Evolutionary conservation across 2,329 filamentous ascomycete genomes (phyloP), one percentile per base, ranked within the genome.

Genomic region (Thelonectria olida): DNA sequence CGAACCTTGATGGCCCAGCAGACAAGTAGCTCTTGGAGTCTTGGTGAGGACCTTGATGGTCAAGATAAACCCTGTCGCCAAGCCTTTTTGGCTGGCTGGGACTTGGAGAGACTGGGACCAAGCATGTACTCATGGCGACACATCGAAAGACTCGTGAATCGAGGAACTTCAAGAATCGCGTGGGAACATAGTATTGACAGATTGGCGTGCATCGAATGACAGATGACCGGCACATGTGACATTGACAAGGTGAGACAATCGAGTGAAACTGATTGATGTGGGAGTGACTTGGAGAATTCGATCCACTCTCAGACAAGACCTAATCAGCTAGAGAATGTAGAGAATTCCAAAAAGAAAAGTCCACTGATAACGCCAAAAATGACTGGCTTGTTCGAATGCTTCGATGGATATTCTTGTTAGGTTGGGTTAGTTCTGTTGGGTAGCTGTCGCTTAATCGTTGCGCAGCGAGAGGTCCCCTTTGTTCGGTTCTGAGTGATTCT

Each of bases 21-120:
- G 31, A 34, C 15, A 34, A 15, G 31, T 34, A 2, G 34, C 8
- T n/a, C 25, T 22, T 20, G 48, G 34, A 23, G n/a, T n/a, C 39
- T 42, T 56, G 39, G 34, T 42, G 53, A 68, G 66, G 25, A 59
- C 64, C 66, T 66, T 63, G 70, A 72, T 67, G 62, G 69, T 54
- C 65, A 58, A 54, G 59, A 34, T n/a, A 23, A 45, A 19, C 15
- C 54, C 47, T 58, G 47, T 20, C 45, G 48, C 41, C 56, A 58
- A 54, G 56, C 20, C 54, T 17, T 34, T n/a, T n/a, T n/a, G 31
- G 31, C 12, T 34, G 15, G 31, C 31, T 15, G 12, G 7, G 31
- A 13, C 31, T 3, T 10, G 15, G 31, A n/a, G n/a, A n/a, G n/a
- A n/a, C 10, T 34, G 25, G 25, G 25, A 9, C 25, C 25, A 27